Base-by-base conservation (phyloP, 768 basidiomycete genomes). In the Tephrocybe sp. region DNA sequence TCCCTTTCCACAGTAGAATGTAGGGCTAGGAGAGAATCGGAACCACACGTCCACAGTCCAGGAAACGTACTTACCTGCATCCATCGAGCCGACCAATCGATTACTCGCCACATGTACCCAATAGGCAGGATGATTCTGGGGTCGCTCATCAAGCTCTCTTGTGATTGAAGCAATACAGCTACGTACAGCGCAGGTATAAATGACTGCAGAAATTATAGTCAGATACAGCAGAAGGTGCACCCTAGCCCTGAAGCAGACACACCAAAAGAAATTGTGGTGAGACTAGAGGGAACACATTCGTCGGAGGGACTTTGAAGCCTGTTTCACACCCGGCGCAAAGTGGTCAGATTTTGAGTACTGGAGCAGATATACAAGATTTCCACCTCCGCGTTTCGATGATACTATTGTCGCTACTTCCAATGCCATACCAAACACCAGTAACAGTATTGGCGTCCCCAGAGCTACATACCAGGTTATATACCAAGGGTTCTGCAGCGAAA, bases 151-250 rank as follows among this genome's bases (percentile, higher is more conserved):
- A 49, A n/a, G 14, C 44, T 30, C 43, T 36, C 12, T 10, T 33
- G 21, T 6, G 14, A 5, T 8, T 17, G 12, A 34, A 5, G 23
- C 11, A 20, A 15, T 38, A 10, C 45, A 33, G 1, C 17, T 18
- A 50, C 71, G 62, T 54, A 77, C 74, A 77, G 38, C 30, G 76
- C 77, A 0, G 85, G 84, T 58, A 87, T 68, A 62, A 86, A 84
- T 0, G 82, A 76, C 84, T 86, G 20, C 18, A 39, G 46, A 10
- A 36, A 39, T 20, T 21, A 15, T 15, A 39, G 34, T 21, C 38
- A 39, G 18, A n/a, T 12, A 3, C 12, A 3, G 38, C 38, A 39
- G 5, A 4, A 12, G 9, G n/a, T 12, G 8, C 5, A 15, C 8
- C 18, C n/a, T 21, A 40, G 7, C 33, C 34, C 28, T 5, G 28